Evolutionary conservation across 306 rosid species (phyloP), one percentile per base, ranked within the genome.

Genomic region (Begonia masoniana): DNA sequence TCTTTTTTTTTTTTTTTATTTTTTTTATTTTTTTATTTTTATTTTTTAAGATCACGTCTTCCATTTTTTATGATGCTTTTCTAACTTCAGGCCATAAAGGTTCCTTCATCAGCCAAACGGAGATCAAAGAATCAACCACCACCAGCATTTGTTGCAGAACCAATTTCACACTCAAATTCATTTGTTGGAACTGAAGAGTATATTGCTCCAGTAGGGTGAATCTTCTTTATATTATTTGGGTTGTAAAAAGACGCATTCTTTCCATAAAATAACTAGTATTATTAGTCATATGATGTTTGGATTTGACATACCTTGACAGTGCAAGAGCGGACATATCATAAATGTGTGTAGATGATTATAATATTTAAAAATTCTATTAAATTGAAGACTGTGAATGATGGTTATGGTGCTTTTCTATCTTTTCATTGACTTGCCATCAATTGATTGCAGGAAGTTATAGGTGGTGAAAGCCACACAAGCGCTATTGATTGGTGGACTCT

Each of bases 401-500:
- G 15, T 45, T 45, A 45, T 45, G 39, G 39, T 1, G 39, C 9
- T 31, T 45, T 45, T 10, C 49, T n/a, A 45, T 10, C n/a, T 31
- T 58, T 47, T 39, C 35, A 26, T 2, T 23, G 49, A 52, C 35
- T 58, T 9, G 10, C 35, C 12, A 12, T 36, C 13, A 24, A 13
- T 48, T 48, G 49, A 16, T 61, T 41, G 50, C 94, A 91, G 97
- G 97, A 91, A 79, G 85, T 81, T 71, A 76, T 91, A 59, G 83
- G 78, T 2, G 97, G 97, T 39, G 74, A 78, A 17, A 77, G 84
- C 78, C 97, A 91, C 64, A 62, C 79, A 54, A 83, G 97, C 56
- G 87, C 92, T 23, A 81, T 91, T 50, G 97, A 91, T 67, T 91
- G 97, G 97, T 91, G 97, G 97, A 78, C 97, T 55, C 75, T 91